phyloP scores from a whole-genome alignment of 352 stramenopile species.

The Saprolegnia diclina region DNA sequence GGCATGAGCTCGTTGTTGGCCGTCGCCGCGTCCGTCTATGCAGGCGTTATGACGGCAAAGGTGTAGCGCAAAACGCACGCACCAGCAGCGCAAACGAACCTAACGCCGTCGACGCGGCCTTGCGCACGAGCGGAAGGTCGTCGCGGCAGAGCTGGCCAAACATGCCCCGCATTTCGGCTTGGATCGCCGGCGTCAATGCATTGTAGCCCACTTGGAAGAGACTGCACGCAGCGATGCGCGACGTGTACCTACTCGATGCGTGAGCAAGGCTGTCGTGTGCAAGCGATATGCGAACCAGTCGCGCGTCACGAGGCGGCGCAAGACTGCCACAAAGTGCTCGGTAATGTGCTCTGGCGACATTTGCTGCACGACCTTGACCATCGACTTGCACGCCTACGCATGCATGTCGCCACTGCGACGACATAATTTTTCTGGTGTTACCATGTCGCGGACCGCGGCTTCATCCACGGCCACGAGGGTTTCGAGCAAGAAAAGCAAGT shows the following conservation, averaged over 20 bases:
- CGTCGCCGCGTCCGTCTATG: slow-evolving; percentile 54
- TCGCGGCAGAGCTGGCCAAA: slow-evolving; percentile 94
- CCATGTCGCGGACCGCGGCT: slow-evolving; percentile 89
- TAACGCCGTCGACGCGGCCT: slow-evolving; percentile 85
- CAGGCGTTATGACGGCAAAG: neutral
- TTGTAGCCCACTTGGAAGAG: slow-evolving; percentile 75
- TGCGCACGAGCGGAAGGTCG: slow-evolving; percentile 96
- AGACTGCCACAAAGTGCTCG: slow-evolving; percentile 89
- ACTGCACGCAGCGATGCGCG: slow-evolving; percentile 76
- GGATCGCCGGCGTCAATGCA: slow-evolving; percentile 46
- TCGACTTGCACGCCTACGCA: slow-evolving; percentile 79
- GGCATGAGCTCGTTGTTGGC: slow-evolving; percentile 73
- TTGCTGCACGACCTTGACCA: slow-evolving; percentile 80
- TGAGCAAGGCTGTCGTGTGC: neutral
- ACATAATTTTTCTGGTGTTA: slow-evolving; percentile 18
- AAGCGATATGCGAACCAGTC: slow-evolving; percentile 81
- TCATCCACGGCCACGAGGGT: slow-evolving; percentile 92
- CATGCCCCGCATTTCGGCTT: slow-evolving; percentile 82
- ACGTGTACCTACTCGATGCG: slow-evolving; percentile 55
- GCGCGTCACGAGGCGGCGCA: slow-evolving; percentile 89
- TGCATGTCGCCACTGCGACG: neutral
- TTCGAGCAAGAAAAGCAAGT: slow-evolving; percentile 94
- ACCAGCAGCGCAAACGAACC: slow-evolving; percentile 78
- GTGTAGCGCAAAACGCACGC: slow-evolving; percentile 12
- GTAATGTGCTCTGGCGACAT: slow-evolving; percentile 84